Evolutionary conservation across 441 rosid genomes (phyloP).

Genomic region (Jatropha multifida): DNA sequence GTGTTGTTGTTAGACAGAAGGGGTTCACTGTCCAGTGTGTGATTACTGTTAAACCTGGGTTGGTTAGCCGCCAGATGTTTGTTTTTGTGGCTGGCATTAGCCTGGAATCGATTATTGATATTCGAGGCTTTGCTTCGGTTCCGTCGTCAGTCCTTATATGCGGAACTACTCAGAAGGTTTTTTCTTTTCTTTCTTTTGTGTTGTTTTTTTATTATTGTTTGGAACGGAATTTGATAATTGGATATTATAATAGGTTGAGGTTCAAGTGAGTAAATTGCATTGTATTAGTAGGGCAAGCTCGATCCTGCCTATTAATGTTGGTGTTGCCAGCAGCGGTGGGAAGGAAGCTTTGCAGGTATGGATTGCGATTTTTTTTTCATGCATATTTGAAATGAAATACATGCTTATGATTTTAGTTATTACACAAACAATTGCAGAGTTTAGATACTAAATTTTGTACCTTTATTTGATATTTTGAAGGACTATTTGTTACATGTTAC

Average conservation of each 20-base stretch:
- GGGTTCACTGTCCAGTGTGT: conserved; percentile 81
- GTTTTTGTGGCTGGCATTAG: conserved; percentile 48
- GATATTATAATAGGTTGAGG: conserved; percentile 28
- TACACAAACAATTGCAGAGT: too few species aligned
- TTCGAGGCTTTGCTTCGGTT: conserved; percentile 51
- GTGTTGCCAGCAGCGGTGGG: conserved; percentile 86
- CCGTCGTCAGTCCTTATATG: conserved; percentile 46
- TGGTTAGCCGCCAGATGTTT: conserved; percentile 63
- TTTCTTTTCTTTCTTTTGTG: too few species aligned
- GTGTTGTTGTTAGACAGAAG: conserved; percentile 55
- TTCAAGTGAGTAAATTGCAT: conserved; percentile 58
- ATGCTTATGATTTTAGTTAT: too few species aligned
- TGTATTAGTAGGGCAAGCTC: conserved; percentile 61
- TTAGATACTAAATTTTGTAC: too few species aligned
- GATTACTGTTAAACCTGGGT: conserved; percentile 43
- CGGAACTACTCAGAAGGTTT: conserved; percentile 60
- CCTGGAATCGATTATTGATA: conserved; percentile 65
- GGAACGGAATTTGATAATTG: too few species aligned
- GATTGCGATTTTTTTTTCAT: too few species aligned
- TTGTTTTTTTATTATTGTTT: too few species aligned
- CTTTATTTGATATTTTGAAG: too few species aligned
- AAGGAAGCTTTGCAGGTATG: conserved; percentile 31
- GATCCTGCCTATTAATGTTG: conserved; percentile 57
- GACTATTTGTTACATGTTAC: too few species aligned
- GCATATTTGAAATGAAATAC: too few species aligned